Conservation (phyloP, 1,284 basidiomycete species). For the Moesziomyces aphidis region DNA sequence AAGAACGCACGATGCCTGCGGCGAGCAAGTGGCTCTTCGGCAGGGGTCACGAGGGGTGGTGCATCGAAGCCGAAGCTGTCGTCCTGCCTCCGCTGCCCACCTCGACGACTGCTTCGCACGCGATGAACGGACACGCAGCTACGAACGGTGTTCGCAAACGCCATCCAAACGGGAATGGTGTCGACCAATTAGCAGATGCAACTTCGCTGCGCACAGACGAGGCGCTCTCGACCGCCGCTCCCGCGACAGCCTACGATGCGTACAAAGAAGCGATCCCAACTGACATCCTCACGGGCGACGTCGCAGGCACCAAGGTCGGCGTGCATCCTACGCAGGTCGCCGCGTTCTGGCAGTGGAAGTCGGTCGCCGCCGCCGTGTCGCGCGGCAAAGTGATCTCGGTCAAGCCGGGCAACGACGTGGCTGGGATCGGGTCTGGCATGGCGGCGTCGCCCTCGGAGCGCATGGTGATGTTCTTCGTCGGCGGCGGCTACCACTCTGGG, state of each 20-base stretch:
- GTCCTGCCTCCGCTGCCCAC: slow-evolving; percentile 23
- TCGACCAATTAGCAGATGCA: slow-evolving; percentile 7
- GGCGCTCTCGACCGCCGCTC: slow-evolving; percentile 5
- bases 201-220: slow-evolving; percentile 5
- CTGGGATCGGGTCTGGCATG: slow-evolving; percentile 23
- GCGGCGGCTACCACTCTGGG: slow-evolving; percentile 35
- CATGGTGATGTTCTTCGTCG: slow-evolving; percentile 39
- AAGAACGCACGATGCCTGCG: slow-evolving; percentile 21
- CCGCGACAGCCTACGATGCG: slow-evolving; percentile 9
- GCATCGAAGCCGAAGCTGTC: slow-evolving; percentile 33
- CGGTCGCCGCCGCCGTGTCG: slow-evolving; percentile 14
- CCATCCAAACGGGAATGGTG: not conserved
- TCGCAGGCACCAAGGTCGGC: slow-evolving; percentile 6
- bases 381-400: slow-evolving; percentile 21
- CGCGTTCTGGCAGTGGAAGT: slow-evolving; percentile 41
- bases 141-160: not conserved
- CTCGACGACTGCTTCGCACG: not conserved
- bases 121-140: not conserved
- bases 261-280: slow-evolving; percentile 3
- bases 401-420: slow-evolving; percentile 26
- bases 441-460: slow-evolving; percentile 15
- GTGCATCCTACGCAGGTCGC: slow-evolving; percentile 8
- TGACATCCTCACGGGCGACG: slow-evolving; percentile 15
- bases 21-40: slow-evolving; percentile 28
- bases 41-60: slow-evolving; percentile 32